Conservation (phyloP, 2,329 filamentous ascomycete genomes). For the Metarhizium album region DNA sequence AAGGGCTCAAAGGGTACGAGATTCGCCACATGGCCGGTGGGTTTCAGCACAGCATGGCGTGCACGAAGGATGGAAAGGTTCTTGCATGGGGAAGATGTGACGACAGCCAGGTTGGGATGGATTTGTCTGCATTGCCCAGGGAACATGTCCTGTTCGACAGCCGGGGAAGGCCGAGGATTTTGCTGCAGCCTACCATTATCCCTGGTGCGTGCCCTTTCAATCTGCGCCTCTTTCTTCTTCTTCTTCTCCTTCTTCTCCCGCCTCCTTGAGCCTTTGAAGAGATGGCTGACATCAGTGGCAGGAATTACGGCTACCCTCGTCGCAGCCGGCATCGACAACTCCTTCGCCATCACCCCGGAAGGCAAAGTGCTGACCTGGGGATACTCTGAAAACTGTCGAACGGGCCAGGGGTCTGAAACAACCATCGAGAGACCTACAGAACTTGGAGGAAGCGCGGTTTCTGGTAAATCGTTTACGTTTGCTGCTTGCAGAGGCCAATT, state of each 20-base stretch:
- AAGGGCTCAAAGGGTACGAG: slow-evolving; percentile 39
- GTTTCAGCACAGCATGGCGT: slow-evolving; percentile 26
- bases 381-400: slow-evolving; percentile 62
- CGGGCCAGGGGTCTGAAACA: slow-evolving; percentile 48
- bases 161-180: slow-evolving; percentile 4
- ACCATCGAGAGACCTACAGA: slow-evolving; percentile 3
- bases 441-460: slow-evolving; percentile 1
- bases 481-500: slow-evolving; percentile 7
- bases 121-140: not conserved
- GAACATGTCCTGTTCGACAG: slow-evolving; percentile 6
- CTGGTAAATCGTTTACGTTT: slow-evolving; percentile 3
- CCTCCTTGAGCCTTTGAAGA: not conserved
- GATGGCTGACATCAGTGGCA: not conserved
- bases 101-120: slow-evolving; percentile 19
- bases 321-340: slow-evolving; percentile 54
- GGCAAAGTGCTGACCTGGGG: slow-evolving; percentile 64
- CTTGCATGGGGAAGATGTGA: slow-evolving; percentile 36
- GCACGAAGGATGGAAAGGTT: slow-evolving; percentile 29
- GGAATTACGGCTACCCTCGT: slow-evolving; percentile 21
- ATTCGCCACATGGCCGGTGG: slow-evolving; percentile 46
- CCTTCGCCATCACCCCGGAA: slow-evolving; percentile 51
- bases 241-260: not conserved
- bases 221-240: too few species aligned
- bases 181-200: slow-evolving; percentile 16
- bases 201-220: slow-evolving; percentile 10